Conservation (phyloP, 1,284 basidiomycete genomes). For the Ustilago nuda region DNA sequence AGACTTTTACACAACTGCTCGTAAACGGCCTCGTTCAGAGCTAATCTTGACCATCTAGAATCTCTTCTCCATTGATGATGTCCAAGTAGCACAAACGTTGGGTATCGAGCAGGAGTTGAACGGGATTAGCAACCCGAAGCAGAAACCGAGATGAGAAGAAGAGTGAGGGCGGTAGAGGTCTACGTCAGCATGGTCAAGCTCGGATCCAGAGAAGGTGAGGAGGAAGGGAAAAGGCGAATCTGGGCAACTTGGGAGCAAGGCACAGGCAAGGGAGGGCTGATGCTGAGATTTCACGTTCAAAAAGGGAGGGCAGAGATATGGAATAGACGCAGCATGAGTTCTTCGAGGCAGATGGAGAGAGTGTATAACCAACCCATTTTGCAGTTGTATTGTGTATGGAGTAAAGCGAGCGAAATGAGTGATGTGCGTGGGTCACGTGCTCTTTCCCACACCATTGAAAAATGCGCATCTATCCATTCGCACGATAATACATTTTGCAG, state of each 20-base stretch:
- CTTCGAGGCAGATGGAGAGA: not conserved
- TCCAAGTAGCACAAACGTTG: not conserved
- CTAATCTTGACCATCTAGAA: not conserved
- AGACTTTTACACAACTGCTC: not conserved
- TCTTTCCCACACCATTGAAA: too few relatives aligned
- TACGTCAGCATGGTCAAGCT: conserved; percentile 2
- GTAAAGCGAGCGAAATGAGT: not conserved
- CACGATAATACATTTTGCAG: too few relatives aligned
- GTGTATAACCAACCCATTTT: not conserved
- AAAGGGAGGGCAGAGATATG: not conserved
- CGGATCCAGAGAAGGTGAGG: not conserved
- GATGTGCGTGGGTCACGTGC: not conserved
- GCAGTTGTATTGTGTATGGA: not conserved
- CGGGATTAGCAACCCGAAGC: not conserved
- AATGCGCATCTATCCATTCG: too few relatives aligned
- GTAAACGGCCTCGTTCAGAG: not conserved
- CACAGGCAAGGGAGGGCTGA: not conserved
- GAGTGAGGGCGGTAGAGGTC: not conserved
- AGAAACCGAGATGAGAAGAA: not conserved
- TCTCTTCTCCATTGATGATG: not conserved
- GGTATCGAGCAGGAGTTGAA: not conserved
- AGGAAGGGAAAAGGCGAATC: not conserved
- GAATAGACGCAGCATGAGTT: conserved; percentile 17
- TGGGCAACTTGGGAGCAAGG: not conserved
- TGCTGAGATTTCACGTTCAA: conserved; percentile 21